phyloP scores from a whole-genome alignment of 163 green algal species.

The Chloroidium sp. region DNA sequence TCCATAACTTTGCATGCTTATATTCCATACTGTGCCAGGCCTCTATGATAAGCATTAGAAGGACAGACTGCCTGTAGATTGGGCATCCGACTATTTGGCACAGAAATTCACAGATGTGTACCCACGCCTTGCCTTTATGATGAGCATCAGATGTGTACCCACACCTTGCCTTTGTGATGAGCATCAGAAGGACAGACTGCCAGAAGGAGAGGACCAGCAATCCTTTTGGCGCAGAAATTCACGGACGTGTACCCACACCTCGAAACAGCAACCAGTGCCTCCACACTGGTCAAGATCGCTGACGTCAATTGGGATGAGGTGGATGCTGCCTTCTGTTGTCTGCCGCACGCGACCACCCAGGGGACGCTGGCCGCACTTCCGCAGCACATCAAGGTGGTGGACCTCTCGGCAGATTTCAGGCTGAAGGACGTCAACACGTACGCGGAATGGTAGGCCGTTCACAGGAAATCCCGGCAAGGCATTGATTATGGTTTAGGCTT shows the following conservation, averaged over 20 bases:
- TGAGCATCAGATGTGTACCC: no score
- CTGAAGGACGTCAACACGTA: slow-evolving; percentile 75
- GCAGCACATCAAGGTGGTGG: slow-evolving; percentile 82
- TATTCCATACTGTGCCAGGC: background rate
- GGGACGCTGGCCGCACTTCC: slow-evolving; percentile 80
- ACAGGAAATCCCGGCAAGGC: no score
- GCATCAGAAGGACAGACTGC: no score
- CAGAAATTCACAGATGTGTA: no score
- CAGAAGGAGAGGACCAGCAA: no score
- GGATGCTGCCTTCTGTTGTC: slow-evolving; percentile 93
- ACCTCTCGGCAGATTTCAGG: slow-evolving; percentile 94
- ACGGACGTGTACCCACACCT: slow-evolving; percentile 91
- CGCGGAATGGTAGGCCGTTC: slow-evolving; percentile 70
- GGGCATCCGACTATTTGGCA: background rate
- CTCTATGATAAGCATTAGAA: background rate
- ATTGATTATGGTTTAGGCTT: no score
- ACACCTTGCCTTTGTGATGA: no score
- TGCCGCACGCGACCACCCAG: slow-evolving; percentile 92
- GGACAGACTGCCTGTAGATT: background rate
- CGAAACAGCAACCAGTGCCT: slow-evolving; percentile 51
- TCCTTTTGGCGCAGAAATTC: slow-evolving; percentile 47
- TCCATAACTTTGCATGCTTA: slow-evolving; percentile 11
- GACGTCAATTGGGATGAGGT: slow-evolving; percentile 84
- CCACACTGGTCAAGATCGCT: slow-evolving; percentile 79
- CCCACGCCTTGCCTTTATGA: no score